Percentiles rank a stretch among this genome's conserved stretches.
Evolutionary conservation across 768 basidiomycete genomes (phyloP).

Genomic region (Russula lepida): DNA sequence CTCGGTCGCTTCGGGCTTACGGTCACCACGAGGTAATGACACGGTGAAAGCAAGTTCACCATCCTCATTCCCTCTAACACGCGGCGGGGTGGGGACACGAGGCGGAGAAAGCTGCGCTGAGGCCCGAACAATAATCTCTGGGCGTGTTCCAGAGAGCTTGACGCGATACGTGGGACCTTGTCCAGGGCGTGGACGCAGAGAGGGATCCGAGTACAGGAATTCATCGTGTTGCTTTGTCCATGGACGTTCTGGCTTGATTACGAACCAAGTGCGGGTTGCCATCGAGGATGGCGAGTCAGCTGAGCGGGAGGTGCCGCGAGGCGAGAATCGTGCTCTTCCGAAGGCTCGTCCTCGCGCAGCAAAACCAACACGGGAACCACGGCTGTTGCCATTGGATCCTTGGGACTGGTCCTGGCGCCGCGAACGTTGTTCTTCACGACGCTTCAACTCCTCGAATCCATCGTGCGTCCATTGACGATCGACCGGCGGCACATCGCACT

Average conservation of each 20-base stretch:
- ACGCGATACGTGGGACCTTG: slow-evolving; percentile 50
- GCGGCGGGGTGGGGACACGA: slow-evolving; percentile 6
- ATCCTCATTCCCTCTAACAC: background rate
- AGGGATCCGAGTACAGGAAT: slow-evolving; percentile 58
- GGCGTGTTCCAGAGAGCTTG: slow-evolving; percentile 45
- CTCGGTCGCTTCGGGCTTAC: slow-evolving; percentile 2
- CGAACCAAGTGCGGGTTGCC: slow-evolving; percentile 44
- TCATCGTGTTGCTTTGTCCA: slow-evolving; percentile 82
- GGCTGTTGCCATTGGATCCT: slow-evolving; percentile 41
- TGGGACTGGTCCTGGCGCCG: slow-evolving; percentile 35
- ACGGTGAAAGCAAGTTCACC: slow-evolving; percentile 1
- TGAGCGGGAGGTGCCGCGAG: slow-evolving; percentile 24
- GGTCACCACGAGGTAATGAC: slow-evolving; percentile 4
- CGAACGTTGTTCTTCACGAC: slow-evolving; percentile 51
- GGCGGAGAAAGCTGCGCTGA: slow-evolving; percentile 22
- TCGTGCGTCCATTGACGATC: slow-evolving; percentile 78
- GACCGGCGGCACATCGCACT: slow-evolving; percentile 43
- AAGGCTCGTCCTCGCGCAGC: slow-evolving; percentile 34
- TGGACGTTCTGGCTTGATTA: slow-evolving; percentile 67
- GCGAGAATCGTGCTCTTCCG: slow-evolving; percentile 32
- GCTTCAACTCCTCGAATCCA: slow-evolving; percentile 82
- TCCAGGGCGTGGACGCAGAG: slow-evolving; percentile 50
- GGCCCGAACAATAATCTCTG: slow-evolving; percentile 38
- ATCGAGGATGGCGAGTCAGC: slow-evolving; percentile 33
- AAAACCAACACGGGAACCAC: slow-evolving; percentile 37